Percentiles rank a stretch among this genome's conserved stretches.
phyloP scores from a whole-genome alignment of 768 basidiomycete species.

The Macrolepiota dolichaula region DNA sequence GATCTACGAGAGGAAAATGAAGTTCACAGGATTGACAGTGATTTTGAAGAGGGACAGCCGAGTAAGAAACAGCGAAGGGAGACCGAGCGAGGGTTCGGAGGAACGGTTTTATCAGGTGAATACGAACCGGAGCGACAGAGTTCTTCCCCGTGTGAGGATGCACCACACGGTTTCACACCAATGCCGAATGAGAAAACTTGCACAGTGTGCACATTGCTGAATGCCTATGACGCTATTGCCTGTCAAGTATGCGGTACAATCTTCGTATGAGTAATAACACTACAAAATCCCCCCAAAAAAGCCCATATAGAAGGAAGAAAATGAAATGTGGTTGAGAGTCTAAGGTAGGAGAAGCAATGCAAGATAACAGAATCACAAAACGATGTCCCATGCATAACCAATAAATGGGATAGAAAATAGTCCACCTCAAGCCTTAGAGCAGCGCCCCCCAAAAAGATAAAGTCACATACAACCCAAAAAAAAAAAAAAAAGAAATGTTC shows the following conservation, averaged over 20 bases:
- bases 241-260: slow-evolving; percentile 49
- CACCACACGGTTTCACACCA: slow-evolving; percentile 14
- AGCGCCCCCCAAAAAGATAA: slow-evolving; percentile 13
- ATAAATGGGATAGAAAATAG: slow-evolving; percentile 12
- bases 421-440: slow-evolving; percentile 3
- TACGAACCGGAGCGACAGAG: slow-evolving; percentile 14
- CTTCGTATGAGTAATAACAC: slow-evolving; percentile 30
- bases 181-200: slow-evolving; percentile 39
- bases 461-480: slow-evolving; percentile 20
- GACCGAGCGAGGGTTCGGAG: slow-evolving; percentile 69
- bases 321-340: slow-evolving; percentile 7
- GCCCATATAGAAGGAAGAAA: slow-evolving; percentile 15
- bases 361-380: slow-evolving; percentile 14
- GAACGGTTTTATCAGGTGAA: slow-evolving; percentile 57
- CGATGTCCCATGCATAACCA: slow-evolving; percentile 19
- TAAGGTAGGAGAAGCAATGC: slow-evolving; percentile 6
- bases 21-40: slow-evolving; percentile 50
- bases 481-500: slow-evolving; percentile 16
- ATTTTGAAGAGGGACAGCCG: slow-evolving; percentile 37
- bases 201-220: slow-evolving; percentile 55
- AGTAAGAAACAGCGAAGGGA: slow-evolving; percentile 40
- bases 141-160: slow-evolving; percentile 24
- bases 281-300: slow-evolving; percentile 19
- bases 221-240: slow-evolving; percentile 35
- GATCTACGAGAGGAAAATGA: slow-evolving; percentile 66